Conservation (phyloP, 1,139 yeast species). For the Blastobotrys buckinghamii region DNA sequence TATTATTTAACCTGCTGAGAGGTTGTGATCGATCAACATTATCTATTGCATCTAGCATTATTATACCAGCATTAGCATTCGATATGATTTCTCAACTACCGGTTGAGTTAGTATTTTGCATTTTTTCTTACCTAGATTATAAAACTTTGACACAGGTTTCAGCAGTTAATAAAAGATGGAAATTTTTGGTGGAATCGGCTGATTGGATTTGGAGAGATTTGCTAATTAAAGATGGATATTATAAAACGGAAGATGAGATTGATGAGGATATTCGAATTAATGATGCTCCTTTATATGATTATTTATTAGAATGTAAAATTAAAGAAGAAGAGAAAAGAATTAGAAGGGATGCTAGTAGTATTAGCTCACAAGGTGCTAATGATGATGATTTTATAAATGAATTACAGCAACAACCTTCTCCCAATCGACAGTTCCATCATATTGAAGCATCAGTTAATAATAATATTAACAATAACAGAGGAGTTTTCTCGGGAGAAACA, state of each 20-base stretch:
- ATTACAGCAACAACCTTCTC: background rate
- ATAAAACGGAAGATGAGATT: background rate
- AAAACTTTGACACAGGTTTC: slow-evolving; percentile 57
- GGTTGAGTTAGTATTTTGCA: slow-evolving; percentile 62
- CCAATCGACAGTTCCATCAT: background rate
- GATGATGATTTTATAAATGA: too few species aligned
- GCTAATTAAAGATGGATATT: slow-evolving; percentile 27
- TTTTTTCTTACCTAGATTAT: slow-evolving; percentile 63
- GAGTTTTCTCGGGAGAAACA: too few species aligned
- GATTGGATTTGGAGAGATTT: slow-evolving; percentile 40
- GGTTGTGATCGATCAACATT: slow-evolving; percentile 62
- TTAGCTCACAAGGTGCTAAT: too few species aligned
- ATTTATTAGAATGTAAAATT: background rate
- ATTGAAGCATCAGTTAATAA: background rate
- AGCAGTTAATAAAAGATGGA: slow-evolving; percentile 69
- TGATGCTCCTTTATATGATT: background rate
- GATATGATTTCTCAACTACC: slow-evolving; percentile 73
- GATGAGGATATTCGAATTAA: background rate
- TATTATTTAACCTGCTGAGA: slow-evolving; percentile 58
- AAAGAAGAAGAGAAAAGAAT: too few species aligned
- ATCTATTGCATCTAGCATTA: slow-evolving; percentile 56
- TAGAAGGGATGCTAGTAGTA: too few species aligned
- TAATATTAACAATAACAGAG: background rate
- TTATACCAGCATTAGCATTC: slow-evolving; percentile 58
- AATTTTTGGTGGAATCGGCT: slow-evolving; percentile 49